phyloP scores from a whole-genome alignment of 345 rosid species.

The Angophora floribunda region DNA sequence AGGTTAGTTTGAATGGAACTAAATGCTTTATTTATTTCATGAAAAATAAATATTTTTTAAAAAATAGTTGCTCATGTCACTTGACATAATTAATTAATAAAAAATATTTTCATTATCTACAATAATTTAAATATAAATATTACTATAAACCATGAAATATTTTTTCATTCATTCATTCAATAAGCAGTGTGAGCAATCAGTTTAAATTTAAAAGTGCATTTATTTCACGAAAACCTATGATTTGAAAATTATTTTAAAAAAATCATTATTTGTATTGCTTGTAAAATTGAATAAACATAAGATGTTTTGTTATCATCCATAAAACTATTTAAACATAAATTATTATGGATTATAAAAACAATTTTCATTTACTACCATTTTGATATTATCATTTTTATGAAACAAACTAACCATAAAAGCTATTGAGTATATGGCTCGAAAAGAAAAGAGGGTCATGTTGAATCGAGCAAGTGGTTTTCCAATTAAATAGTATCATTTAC shows the following conservation, averaged over 20 bases:
- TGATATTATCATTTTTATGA: background rate
- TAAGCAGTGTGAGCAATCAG: rapidly evolving
- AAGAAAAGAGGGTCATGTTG: background rate
- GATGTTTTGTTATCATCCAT: background rate
- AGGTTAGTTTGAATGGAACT: background rate
- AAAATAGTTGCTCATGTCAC: background rate
- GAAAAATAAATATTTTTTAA: background rate
- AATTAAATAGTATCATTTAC: background rate
- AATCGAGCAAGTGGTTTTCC: background rate
- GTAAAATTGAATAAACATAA: background rate
- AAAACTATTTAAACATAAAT: background rate
- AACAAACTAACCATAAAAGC: background rate
- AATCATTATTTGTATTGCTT: background rate
- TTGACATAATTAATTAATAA: background rate
- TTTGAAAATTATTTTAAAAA: background rate
- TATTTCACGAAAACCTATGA: background rate
- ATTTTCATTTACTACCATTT: background rate
- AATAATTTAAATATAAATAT: background rate
- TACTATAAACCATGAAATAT: background rate
- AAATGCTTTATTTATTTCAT: background rate
- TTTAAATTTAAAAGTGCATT: background rate
- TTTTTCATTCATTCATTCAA: background rate
- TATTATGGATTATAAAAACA: background rate
- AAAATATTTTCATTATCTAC: background rate
- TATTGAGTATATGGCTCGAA: background rate